phyloP scores from a whole-genome alignment of 1,284 basidiomycete genomes.

The Rhodotorula sp. region DNA sequence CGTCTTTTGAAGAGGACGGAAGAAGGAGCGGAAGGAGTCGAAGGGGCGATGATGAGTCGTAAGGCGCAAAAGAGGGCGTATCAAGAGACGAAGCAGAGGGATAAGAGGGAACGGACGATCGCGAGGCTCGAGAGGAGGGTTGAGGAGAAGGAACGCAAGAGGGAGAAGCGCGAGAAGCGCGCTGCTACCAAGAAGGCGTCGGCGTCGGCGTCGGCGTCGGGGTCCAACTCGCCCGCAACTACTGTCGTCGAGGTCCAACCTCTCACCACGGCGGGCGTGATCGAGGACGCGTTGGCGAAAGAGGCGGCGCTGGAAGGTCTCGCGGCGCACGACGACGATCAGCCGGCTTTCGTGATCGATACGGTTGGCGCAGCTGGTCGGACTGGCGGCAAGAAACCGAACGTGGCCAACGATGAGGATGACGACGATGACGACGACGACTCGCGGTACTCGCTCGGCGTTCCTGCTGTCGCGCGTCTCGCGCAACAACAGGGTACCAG shows the following conservation, averaged over 20 bases:
- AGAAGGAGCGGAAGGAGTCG: background rate
- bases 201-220: constrained; percentile 3
- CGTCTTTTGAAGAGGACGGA: constrained; percentile 11
- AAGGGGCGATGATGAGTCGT: constrained; percentile 3
- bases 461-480: background rate
- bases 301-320: constrained; percentile 9
- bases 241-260: background rate
- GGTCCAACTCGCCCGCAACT: background rate
- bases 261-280: background rate
- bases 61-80: constrained; percentile 20
- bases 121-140: constrained; percentile 22
- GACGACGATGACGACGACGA: constrained; percentile 19
- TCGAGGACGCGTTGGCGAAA: constrained; percentile 15
- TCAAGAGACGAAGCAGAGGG: constrained; percentile 21
- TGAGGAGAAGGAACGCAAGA: constrained; percentile 19
- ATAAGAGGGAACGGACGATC: constrained; percentile 20
- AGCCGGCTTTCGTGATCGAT: constrained; percentile 10
- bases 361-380: background rate
- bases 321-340: background rate
- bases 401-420: background rate
- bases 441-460: constrained; percentile 36
- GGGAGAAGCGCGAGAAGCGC: constrained; percentile 3
- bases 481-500: background rate
- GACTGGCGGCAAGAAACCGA: background rate
- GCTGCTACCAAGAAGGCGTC: constrained; percentile 8